Evolutionary conservation across 129 eudicot genomes (phyloP), one percentile per base, ranked within the genome.

Genomic region (Chrysanthemum seticuspe): DNA sequence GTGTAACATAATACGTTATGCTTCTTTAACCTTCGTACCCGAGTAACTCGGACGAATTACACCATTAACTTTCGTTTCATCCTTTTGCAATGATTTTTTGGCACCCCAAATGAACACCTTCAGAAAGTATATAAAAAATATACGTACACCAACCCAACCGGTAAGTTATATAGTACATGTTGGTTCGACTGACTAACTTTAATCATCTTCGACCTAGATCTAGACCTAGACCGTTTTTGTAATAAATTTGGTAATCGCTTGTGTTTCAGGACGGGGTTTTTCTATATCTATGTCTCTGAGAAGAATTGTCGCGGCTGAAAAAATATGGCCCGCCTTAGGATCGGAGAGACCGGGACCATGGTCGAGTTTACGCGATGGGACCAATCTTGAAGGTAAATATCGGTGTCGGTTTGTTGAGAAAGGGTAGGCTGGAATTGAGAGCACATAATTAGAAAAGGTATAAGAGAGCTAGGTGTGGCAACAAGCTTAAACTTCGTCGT

Each of bases 41-140:
- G 7, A 56, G 62, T 65, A 48, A 65, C 52, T 58, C 10, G 14
- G 13, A 12, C 49, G 13, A 14, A 54, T 45, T 40, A 44, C 61
- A 78, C 53, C 55, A 13, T 72, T 59, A 56, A 52, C n/a, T 55
- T 78, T 31, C 13, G 23, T 68, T 16, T 48, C 78, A 18, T 50
- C 31, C 47, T 78, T 72, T 55, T 19, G 54, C 48, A 47, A 13
- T 2, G 73, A 71, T 19, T 27, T 72, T 19, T 58, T 65, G 1
- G 56, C 64, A 65, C 73, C 56, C 76, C 82, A 78, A 16, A 78
- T 54, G 7, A 78, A 47, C 6, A 72, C 49, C 64, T 65, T 78
- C 48, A 78, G 23, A 29, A 78, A 65, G 56, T 72, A 78, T 64
- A 78, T 12, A 27, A 78, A 65, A 47, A 52, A 61, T 36, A 78